Base-by-base conservation (phyloP, 2,329 filamentous ascomycete species). In the Fusarium burgessii region DNA sequence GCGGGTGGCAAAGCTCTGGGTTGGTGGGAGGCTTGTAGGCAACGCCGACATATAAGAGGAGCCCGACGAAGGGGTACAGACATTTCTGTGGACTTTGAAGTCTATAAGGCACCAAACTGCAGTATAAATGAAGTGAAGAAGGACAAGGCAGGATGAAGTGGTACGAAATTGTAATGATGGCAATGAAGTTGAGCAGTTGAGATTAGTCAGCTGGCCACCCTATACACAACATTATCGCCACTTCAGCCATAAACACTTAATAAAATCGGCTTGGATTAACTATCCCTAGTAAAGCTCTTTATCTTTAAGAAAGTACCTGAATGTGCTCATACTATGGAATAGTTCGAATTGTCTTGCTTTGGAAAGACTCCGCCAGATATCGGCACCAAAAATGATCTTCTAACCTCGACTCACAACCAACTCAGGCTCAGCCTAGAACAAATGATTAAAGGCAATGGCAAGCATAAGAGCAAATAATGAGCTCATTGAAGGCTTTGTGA, bases 31-130 rank as follows among this genome's bases (percentile, higher is more conserved):
- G 42, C 61, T n/a, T 67, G 66, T 11, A 75, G 50, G 27, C 75
- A 77, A 27, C 62, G 62, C 10, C 65, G 62, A 27, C 75, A 77
- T 13, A 72, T 18, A 55, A 75, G 57, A 7, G 71, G 43, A 13
- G 45, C 25, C 7, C 38, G 57, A 3, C 36, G 50, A 20, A 70
- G 54, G n/a, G 49, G 1, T 6, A 57, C 12, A 15, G 68, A n/a
- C 71, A 70, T 63, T 6, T 38, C 20, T 4, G 9, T 14, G 33
- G 14, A 11, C 20, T n/a, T 46, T 23, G 6, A 15, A 2, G 6
- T 25, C 20, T 14, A 29, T 9, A 13, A 14, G 14, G 9, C 2
- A 23, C 13, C 2, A 33, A 17, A 5, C 14, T 13, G n/a, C 8
- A 46, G n/a, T 15, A 45, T 8, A 43, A 23, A 25, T 7, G 25